Evolutionary conservation across 129 eudicot species (phyloP), one percentile per base, ranked within the genome.

Genomic region (Mikania micrantha): DNA sequence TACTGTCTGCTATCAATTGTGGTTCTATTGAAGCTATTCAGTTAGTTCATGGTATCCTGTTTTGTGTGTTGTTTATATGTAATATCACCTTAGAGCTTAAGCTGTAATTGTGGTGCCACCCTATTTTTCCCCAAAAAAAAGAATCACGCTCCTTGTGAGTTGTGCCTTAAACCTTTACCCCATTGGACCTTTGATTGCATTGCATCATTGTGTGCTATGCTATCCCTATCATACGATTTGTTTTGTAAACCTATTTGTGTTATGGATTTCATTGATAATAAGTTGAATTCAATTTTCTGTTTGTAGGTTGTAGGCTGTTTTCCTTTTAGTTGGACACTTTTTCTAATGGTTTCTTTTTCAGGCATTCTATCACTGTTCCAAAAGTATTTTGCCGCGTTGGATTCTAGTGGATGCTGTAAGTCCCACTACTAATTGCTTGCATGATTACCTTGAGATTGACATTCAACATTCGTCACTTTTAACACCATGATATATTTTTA

Each of bases 401-500:
- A 28, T 69, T 32, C 70, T 71, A 71, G 84, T 48, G 65, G 78
- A 70, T 72, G 74, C 76, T 70, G 22, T 38, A 56, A 42, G 41
- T 24, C 10, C 10, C 70, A 31, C 54, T 27, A 67, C 24, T 59
- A 65, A 71, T 68, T 79, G 74, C 82, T 78, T 41, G 47, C 34
- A 68, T 39, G 56, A 24, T 62, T 79, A 59, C 79, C 70, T 73
- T 66, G 83, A 64, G 83, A 75, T 24, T 70, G 74, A 71, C 78
- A 66, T 74, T 49, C 73, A 48, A 38, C 76, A 53, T 77, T 76
- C 76, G 73, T 78, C 67, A 72, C 85, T 76, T 61, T 58, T 70
- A 41, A 28, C 69, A 68, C 64, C 20, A 89, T 93, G 98, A 85
- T 32, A 32, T 15, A 13, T 42, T 61, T 35, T 50, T 69, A 56